These are phyloP conservation scores for Vanilla planifolia DNA, from an alignment of 106 monocot species.

Conservation along the genomic window DNA sequence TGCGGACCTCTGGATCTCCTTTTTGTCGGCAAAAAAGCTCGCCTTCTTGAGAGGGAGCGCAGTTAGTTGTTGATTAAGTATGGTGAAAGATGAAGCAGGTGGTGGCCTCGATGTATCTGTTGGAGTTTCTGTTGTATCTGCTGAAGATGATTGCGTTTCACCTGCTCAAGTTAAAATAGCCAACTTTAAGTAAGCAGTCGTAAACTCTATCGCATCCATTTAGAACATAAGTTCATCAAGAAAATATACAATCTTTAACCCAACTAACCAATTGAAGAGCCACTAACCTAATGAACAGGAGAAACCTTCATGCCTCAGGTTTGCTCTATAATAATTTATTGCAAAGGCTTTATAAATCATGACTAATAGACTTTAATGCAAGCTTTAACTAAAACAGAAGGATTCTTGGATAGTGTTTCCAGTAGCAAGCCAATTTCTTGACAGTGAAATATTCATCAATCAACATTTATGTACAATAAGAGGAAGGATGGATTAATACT, in stretches of 20 bases:
- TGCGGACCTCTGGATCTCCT: slow-evolving; percentile 79
- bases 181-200: too few relatives aligned
- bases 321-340: too few relatives aligned
- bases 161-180: too few relatives aligned
- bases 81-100: slow-evolving; percentile 43
- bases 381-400: not conserved
- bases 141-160: slow-evolving; percentile 11
- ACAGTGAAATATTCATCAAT: not conserved
- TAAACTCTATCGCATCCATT: too few relatives aligned
- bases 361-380: not conserved
- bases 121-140: too few relatives aligned
- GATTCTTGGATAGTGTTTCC: not conserved
- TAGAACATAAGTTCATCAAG: too few relatives aligned
- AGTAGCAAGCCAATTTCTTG: not conserved
- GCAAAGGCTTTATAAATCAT: not conserved
- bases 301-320: not conserved
- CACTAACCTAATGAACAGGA: too few relatives aligned
- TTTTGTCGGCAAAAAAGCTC: slow-evolving; percentile 69
- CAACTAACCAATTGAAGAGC: too few relatives aligned
- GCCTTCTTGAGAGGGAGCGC: slow-evolving; percentile 53
- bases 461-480: not conserved
- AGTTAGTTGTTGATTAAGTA: slow-evolving; percentile 67
- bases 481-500: slow-evolving; percentile 14
- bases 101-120: slow-evolving; percentile 30
- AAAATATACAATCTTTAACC: too few relatives aligned